Evolutionary conservation across 805 yeast genomes (phyloP).

Genomic region (Hanseniaspora lindneri): DNA sequence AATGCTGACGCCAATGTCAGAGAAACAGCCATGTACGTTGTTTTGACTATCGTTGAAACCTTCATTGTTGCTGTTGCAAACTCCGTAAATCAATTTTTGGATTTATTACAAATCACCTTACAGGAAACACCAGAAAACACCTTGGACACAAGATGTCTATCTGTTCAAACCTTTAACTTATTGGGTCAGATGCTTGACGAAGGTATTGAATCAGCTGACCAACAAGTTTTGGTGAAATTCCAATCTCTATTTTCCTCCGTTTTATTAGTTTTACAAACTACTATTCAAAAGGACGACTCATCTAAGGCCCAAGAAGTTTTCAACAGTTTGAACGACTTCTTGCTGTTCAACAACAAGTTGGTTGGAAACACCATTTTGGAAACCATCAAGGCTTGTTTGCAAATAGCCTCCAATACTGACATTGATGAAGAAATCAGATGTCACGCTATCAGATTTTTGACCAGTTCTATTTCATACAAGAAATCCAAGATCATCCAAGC

Average conservation of each 20-base stretch:
- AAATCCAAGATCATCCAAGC: conserved; percentile 67
- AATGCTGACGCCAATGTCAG: conserved; percentile 40
- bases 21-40: conserved; percentile 72
- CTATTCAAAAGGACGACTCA: conserved; percentile 57
- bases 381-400: conserved; percentile 60
- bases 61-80: conserved; percentile 45
- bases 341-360: conserved; percentile 63
- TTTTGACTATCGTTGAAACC: conserved; percentile 67
- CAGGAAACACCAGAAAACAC: conserved; percentile 43
- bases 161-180: conserved; percentile 63
- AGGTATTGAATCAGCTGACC: conserved; percentile 37
- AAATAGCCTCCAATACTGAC: conserved; percentile 53
- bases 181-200: conserved; percentile 60
- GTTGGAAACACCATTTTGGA: conserved; percentile 63
- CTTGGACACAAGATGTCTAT: conserved; percentile 64
- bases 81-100: conserved; percentile 55
- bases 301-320: conserved; percentile 64
- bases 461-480: conserved; percentile 66
- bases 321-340: conserved; percentile 70
- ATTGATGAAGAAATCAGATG: conserved; percentile 73
- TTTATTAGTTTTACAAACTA: conserved; percentile 68
- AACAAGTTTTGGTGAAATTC: conserved; percentile 39
- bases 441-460: conserved; percentile 73
- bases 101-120: conserved; percentile 58
- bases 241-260: conserved; percentile 61